Percentiles rank a stretch among this genome's conserved stretches.
Evolutionary conservation across 768 basidiomycete genomes (phyloP).

Genomic region (Pisolithus marmoratus): DNA sequence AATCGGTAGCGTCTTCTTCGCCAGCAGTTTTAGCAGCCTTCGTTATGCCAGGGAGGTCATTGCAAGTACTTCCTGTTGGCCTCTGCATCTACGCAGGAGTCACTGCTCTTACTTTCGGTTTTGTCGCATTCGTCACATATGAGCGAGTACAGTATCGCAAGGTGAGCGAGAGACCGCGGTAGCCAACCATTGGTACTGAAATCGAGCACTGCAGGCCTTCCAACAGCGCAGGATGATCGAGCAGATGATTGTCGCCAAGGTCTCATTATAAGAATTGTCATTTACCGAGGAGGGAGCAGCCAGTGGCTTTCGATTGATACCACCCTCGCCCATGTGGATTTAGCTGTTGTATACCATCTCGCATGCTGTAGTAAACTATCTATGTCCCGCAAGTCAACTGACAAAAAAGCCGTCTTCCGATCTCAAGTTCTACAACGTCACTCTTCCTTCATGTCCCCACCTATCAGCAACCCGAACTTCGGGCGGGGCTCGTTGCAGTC

Average conservation of each 20-base stretch:
- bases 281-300: too few species aligned
- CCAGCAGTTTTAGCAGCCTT: slow-evolving; percentile 37
- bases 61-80: slow-evolving; percentile 77
- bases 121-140: slow-evolving; percentile 80
- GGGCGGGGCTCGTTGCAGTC: slow-evolving; percentile 23
- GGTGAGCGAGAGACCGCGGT: slow-evolving; percentile 35
- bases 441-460: slow-evolving; percentile 10
- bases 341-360: too few species aligned
- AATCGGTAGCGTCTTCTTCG: slow-evolving; percentile 24
- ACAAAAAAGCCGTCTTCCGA: too few species aligned
- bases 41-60: slow-evolving; percentile 62
- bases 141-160: slow-evolving; percentile 85
- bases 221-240: slow-evolving; percentile 70
- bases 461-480: slow-evolving; percentile 1
- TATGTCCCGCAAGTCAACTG: too few species aligned
- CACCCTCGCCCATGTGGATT: too few species aligned
- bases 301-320: too few species aligned
- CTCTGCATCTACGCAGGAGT: slow-evolving; percentile 82
- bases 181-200: too few species aligned
- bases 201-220: slow-evolving; percentile 48
- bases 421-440: too few species aligned
- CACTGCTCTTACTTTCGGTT: slow-evolving; percentile 74
- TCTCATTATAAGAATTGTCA: too few species aligned
- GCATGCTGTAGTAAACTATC: too few species aligned
- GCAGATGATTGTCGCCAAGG: slow-evolving; percentile 14